Base-by-base conservation (phyloP, 2,329 filamentous ascomycete genomes). In the Aspergillus amoenus region DNA sequence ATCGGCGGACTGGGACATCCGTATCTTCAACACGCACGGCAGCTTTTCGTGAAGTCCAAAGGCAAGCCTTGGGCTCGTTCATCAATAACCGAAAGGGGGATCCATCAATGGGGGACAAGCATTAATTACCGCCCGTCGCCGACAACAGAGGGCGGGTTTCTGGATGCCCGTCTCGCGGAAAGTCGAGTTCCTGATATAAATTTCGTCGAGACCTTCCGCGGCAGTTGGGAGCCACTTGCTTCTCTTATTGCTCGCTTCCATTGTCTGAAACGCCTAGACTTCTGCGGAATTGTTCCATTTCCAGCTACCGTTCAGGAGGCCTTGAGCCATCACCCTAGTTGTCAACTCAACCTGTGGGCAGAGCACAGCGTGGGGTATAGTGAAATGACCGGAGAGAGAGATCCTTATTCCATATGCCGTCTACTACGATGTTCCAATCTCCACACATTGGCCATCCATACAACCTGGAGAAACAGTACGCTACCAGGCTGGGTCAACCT, bases 281-380 rank as follows among this genome's bases (percentile, higher is more conserved):
- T 59, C 42, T 44, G 12, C 4, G 22, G 40, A 4, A 3, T 1
- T 4, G 54, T 43, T 13, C 21, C 22, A 7, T 61, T 61, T 9
- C 52, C 56, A 2, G 21, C 21, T 8, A 4, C 5, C 9, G n/a
- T 61, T 4, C 18, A 18, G 6, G n/a, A 57, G 1, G 42, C 53
- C 12, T 24, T 61, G 2, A 32, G 22, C 11, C 30, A 27, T 6
- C 59, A 61, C 22, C 53, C 59, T 2, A 13, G 9, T 0, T 61
- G 59, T 24, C 18, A 12, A 5, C 3, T 61, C 1, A 21, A 58
- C 18, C 32, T 59, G 3, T 57, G 56, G 53, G 40, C 7, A 1
- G 15, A 18, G 15, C 59, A 61, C 27, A 24, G n/a, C 5, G 4
- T 52, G 17, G 24, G 11, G 15, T 8, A 44, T 43, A 41, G 13